Base-by-base conservation (phyloP, 2,329 filamentous ascomycete species). In the Curvularia hawaiiensis region DNA sequence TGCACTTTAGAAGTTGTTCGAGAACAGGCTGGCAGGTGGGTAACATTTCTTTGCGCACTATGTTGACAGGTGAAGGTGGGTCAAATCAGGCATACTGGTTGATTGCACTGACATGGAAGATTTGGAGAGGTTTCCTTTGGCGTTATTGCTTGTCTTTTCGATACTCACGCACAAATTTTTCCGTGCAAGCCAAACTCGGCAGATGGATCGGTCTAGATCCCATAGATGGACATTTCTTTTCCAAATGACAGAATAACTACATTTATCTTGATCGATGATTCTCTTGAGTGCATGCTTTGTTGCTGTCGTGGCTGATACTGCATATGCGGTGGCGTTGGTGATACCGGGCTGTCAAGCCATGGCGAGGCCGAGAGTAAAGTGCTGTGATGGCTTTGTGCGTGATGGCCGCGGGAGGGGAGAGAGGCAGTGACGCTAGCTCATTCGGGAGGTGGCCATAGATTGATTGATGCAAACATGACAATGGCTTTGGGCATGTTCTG, bases 81-180 rank as follows among this genome's bases (percentile, higher is more conserved):
- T 10, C 30, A 14, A 14, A 14, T 14, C 30, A 31, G 30, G 12
- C 11, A 31, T 14, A 31, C 22, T 24, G 22, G 30, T 31, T 31
- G 30, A 11, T 31, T 31, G 30, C 30, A 5, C 18, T 41, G 40
- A 24, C 22, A 14, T 10, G n/a, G 7, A n/a, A 4, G 16, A 20
- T 28, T 2, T 5, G 22, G 20, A 22, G 3, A 11, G n/a, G n/a
- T 2, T 43, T 39, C 24, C 22, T 22, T 45, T 9, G 44, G 50
- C 44, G 11, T 33, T 48, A 28, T 46, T 24, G 10, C n/a, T 49
- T 28, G 47, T 53, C 10, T 56, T 53, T 30, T 43, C 18, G 38
- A 56, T 48, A 44, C 49, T 41, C 50, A 18, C 44, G 39, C 14
- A 22, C 33, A 28, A 24, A 24, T 28, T 24, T 24, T 22, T 26